phyloP scores from a whole-genome alignment of 2,329 filamentous ascomycete genomes.

The Chaetomium olivaceum region DNA sequence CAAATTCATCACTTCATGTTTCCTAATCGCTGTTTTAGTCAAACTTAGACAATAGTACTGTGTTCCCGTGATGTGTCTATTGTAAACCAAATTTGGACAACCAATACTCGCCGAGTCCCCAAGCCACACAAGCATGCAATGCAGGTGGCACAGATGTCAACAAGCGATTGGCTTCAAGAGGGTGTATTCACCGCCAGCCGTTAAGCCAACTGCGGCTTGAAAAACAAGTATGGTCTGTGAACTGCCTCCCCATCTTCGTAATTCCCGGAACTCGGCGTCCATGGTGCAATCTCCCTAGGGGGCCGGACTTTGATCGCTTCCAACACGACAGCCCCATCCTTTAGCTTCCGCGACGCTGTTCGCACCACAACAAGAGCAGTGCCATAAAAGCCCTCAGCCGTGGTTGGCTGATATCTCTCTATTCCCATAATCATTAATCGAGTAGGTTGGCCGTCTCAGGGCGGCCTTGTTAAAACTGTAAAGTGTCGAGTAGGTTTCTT shows the following conservation, averaged over 20 bases:
- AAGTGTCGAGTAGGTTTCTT: background rate
- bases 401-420: background rate
- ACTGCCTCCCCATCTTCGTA: background rate
- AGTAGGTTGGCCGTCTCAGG: background rate
- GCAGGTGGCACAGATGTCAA: constrained; percentile 19
- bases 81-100: background rate
- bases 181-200: background rate
- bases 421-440: too few species aligned
- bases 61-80: background rate
- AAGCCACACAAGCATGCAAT: constrained; percentile 12
- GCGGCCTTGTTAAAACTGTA: background rate
- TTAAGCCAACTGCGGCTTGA: background rate
- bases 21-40: background rate
- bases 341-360: background rate
- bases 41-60: background rate
- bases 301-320: too few species aligned
- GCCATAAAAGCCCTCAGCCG: background rate
- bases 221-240: background rate
- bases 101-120: background rate
- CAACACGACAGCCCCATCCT: background rate
- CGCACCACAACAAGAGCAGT: background rate
- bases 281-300: background rate
- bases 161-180: constrained; percentile 17
- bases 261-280: background rate
- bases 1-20: background rate